These are phyloP conservation scores for Echinosophora koreensis DNA, from an alignment of 306 rosid genomes.

Conservation along the genomic window DNA sequence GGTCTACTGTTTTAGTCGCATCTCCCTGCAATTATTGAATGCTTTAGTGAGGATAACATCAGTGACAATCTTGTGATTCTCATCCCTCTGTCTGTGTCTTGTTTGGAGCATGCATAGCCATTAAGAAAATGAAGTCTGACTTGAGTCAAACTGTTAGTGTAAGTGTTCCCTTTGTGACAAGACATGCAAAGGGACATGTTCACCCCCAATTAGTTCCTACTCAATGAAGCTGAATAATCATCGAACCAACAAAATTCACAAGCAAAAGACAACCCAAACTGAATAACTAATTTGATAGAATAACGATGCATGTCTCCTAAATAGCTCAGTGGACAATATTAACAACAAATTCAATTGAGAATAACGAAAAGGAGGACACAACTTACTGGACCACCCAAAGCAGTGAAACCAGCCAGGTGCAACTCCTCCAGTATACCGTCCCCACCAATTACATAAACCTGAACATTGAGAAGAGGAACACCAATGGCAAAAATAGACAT, in stretches of 20 bases:
- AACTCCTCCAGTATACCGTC: constrained; percentile 91
- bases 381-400: constrained; percentile 94
- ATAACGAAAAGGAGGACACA: not conserved
- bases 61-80: constrained; percentile 32
- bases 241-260: constrained; percentile 11
- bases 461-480: constrained; percentile 40
- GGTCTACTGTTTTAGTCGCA: constrained; percentile 64
- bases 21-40: constrained; percentile 77
- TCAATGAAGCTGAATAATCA: constrained; percentile 27
- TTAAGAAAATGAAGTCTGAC: too few relatives aligned
- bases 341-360: not conserved
- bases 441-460: constrained; percentile 92
- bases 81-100: constrained; percentile 25
- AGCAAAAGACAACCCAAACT: constrained; percentile 5
- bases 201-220: not conserved
- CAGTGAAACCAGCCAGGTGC: constrained; percentile 87
- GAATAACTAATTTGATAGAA: constrained; percentile 13
- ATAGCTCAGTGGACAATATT: not conserved
- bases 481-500: not conserved
- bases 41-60: constrained; percentile 45
- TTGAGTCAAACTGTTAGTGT: constrained; percentile 16
- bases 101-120: not conserved
- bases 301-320: constrained; percentile 21
- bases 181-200: not conserved
- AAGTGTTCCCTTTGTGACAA: constrained; percentile 29